phyloP scores from a whole-genome alignment of 495 filamentous ascomycete genomes.

The Cladorrhinum samala region DNA sequence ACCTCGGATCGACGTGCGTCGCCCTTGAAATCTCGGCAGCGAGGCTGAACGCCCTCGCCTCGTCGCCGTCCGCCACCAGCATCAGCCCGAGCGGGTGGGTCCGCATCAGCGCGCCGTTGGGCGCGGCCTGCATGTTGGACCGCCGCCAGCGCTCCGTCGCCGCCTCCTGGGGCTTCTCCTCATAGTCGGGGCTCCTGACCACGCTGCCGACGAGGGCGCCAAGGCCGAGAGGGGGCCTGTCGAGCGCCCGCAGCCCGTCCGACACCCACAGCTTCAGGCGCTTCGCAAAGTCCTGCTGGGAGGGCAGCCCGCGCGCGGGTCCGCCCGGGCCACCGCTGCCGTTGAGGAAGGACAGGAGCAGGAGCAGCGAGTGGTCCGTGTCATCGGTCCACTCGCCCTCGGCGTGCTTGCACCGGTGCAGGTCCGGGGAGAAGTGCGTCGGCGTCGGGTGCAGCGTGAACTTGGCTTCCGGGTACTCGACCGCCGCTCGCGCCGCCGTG shows the following conservation, averaged over 20 bases:
- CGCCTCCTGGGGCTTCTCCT: constrained; percentile 21
- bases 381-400: constrained; percentile 46
- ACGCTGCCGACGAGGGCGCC: constrained; percentile 11
- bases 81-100: constrained; percentile 41
- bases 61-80: constrained; percentile 23
- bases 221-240: neutral
- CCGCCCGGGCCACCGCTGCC: constrained; percentile 9
- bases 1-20: constrained; percentile 44
- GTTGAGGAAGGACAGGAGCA: constrained; percentile 40
- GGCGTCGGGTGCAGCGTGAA: constrained; percentile 27
- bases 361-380: constrained; percentile 42
- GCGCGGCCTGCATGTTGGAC: constrained; percentile 17
- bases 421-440: constrained; percentile 30
- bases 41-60: constrained; percentile 28
- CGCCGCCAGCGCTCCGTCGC: constrained; percentile 16
- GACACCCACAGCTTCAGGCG: neutral
- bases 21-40: constrained; percentile 25
- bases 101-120: constrained; percentile 46
- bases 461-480: constrained; percentile 26
- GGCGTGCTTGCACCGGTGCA: constrained; percentile 32
- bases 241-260: neutral
- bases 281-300: neutral
- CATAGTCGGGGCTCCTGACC: constrained; percentile 24
- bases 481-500: constrained; percentile 18
- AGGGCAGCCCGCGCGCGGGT: neutral